Evolutionary conservation across 1,284 basidiomycete genomes (phyloP).

Genomic region (Schizopora paradoxa): DNA sequence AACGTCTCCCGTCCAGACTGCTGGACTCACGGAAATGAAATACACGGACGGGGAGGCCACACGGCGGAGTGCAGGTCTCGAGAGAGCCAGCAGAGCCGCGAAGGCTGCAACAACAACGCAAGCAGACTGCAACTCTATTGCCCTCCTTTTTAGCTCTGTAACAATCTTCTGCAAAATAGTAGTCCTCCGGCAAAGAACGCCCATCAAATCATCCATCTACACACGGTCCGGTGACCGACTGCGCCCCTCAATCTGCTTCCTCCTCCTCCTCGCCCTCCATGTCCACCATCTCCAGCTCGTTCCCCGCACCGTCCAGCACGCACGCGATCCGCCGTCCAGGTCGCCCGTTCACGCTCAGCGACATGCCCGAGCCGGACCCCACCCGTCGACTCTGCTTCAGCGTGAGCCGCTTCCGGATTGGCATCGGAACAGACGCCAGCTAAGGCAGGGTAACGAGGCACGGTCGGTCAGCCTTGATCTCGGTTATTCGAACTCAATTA

Average conservation of each 20-base stretch:
- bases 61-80: conserved; percentile 1
- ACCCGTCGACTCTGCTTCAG: conserved; percentile 31
- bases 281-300: conserved; percentile 66
- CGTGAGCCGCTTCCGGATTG: conserved; percentile 53
- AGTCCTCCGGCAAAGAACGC: too few species aligned
- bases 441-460: conserved; percentile 27
- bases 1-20: background rate
- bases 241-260: too few species aligned
- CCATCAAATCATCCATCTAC: too few species aligned
- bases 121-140: background rate
- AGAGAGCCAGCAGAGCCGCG: too few species aligned
- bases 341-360: conserved; percentile 68
- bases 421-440: conserved; percentile 42
- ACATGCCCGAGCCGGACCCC: conserved; percentile 44
- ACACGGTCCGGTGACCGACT: background rate
- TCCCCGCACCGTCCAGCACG: conserved; percentile 58
- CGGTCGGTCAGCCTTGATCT: conserved; percentile 16
- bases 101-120: background rate
- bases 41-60: background rate
- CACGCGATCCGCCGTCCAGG: conserved; percentile 68
- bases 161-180: too few species aligned
- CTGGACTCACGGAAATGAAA: background rate
- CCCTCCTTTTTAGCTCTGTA: too few species aligned
- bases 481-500: conserved; percentile 11
- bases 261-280: conserved; percentile 62